These are phyloP conservation scores for Atalantia buxifolia DNA, from an alignment of 345 rosid genomes.

Conservation along the genomic window DNA sequence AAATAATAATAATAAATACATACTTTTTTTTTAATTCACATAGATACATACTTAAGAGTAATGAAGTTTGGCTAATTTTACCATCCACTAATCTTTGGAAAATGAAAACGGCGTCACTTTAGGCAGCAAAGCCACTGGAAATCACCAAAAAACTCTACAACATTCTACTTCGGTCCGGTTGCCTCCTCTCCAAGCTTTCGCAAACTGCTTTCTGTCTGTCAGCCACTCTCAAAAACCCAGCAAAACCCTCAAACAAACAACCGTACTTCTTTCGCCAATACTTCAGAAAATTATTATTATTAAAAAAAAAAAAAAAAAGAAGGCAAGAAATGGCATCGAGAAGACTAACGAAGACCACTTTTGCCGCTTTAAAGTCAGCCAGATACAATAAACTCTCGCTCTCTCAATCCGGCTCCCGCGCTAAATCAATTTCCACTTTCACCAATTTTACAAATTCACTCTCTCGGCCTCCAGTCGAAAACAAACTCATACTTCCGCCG, in stretches of 20 bases:
- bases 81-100: too few relatives aligned
- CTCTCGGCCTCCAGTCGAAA: not conserved
- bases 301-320: too few relatives aligned
- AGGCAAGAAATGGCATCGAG: slow-evolving; percentile 31
- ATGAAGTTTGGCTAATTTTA: too few relatives aligned
- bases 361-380: slow-evolving; percentile 23
- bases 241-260: not conserved
- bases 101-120: not conserved
- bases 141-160: slow-evolving; percentile 24
- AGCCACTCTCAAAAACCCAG: not conserved
- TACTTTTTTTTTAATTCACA: too few relatives aligned
- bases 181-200: slow-evolving; percentile 7
- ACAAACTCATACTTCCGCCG: not conserved
- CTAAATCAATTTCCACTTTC: slow-evolving; percentile 9
- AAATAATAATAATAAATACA: too few relatives aligned
- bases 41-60: too few relatives aligned
- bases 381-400: not conserved
- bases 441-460: not conserved
- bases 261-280: too few relatives aligned
- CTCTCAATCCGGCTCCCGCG: slow-evolving; percentile 4
- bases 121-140: not conserved
- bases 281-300: too few relatives aligned
- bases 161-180: slow-evolving; percentile 3
- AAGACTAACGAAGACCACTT: slow-evolving; percentile 32
- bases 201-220: not conserved